These are phyloP conservation scores for Sporisorium reilianum DNA, from an alignment of 1,284 basidiomycete species.

Conservation along the genomic window DNA sequence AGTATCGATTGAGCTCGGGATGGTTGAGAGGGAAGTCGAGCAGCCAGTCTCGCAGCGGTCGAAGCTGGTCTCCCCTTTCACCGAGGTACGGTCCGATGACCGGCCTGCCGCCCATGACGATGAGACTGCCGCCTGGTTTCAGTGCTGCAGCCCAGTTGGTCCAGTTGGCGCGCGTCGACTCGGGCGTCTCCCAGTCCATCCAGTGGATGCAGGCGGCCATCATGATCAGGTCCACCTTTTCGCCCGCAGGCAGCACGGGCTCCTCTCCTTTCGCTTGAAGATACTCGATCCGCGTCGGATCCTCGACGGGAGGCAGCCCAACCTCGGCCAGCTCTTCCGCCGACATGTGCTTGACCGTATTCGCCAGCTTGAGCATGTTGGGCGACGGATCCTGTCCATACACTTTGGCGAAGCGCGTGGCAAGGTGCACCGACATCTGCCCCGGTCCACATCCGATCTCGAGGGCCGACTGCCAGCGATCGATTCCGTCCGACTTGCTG, in stretches of 20 bases:
- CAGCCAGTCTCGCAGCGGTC: slow-evolving; percentile 44
- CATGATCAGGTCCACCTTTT: slow-evolving; percentile 48
- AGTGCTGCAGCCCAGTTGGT: slow-evolving; percentile 39
- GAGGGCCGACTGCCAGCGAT: slow-evolving; percentile 38
- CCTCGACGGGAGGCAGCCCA: slow-evolving; percentile 22
- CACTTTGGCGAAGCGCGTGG: slow-evolving; percentile 39
- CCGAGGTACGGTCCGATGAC: slow-evolving; percentile 42
- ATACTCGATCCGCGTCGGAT: slow-evolving; percentile 38
- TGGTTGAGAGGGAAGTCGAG: slow-evolving; percentile 32
- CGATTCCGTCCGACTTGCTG: not conserved
- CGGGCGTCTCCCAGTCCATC: slow-evolving; percentile 43
- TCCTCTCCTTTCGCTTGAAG: slow-evolving; percentile 33
- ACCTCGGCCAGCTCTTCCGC: slow-evolving; percentile 36
- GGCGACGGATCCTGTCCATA: slow-evolving; percentile 43
- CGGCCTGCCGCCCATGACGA: slow-evolving; percentile 35
- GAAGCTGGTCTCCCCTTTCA: slow-evolving; percentile 31
- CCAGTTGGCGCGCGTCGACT: slow-evolving; percentile 29
- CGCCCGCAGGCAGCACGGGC: slow-evolving; percentile 33
- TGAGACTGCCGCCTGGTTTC: slow-evolving; percentile 41
- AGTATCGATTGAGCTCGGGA: slow-evolving; percentile 27
- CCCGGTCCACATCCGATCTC: slow-evolving; percentile 52
- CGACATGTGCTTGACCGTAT: slow-evolving; percentile 47
- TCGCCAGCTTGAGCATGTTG: slow-evolving; percentile 49
- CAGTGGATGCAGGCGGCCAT: slow-evolving; percentile 51
- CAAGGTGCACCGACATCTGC: slow-evolving; percentile 47